Conservation (phyloP, 2,329 filamentous ascomycete species). For the Trichoderma endophyticum region DNA sequence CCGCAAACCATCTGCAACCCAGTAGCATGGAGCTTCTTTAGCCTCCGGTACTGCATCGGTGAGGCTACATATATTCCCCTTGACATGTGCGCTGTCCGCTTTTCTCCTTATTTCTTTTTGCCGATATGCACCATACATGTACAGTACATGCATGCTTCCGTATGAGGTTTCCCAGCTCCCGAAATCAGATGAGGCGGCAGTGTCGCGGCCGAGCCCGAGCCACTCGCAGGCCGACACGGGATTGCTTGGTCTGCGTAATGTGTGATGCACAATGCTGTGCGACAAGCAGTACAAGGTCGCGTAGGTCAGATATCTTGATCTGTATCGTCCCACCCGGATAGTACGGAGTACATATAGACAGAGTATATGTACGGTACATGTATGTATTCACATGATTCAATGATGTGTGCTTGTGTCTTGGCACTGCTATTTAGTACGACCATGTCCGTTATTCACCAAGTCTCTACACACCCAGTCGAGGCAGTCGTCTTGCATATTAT, state of each 20-base stretch:
- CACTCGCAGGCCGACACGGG: conserved; percentile 17
- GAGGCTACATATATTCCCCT: conserved; percentile 1
- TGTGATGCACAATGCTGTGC: not conserved
- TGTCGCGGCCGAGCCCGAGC: not conserved
- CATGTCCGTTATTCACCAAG: not conserved
- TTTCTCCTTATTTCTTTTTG: not conserved
- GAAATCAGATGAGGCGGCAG: conserved; percentile 16
- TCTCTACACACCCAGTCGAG: not conserved
- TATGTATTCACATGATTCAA: not conserved
- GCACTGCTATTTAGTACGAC: not conserved
- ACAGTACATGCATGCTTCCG: conserved; percentile 3
- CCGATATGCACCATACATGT: not conserved
- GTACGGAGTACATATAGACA: not conserved
- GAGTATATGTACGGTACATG: not conserved
- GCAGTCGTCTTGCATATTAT: not conserved
- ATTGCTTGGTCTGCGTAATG: not conserved
- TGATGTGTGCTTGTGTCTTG: not conserved
- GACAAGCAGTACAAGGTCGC: not conserved
- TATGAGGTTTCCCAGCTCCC: not conserved
- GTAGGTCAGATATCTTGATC: not conserved
- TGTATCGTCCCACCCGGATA: not conserved
- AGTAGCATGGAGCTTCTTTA: not conserved
- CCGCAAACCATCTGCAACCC: not conserved
- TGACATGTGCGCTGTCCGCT: not conserved
- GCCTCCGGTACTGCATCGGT: not conserved